Base-by-base conservation (phyloP, 78 protist species). In the slime mould (Dictyostelium discoideum) region DNA sequence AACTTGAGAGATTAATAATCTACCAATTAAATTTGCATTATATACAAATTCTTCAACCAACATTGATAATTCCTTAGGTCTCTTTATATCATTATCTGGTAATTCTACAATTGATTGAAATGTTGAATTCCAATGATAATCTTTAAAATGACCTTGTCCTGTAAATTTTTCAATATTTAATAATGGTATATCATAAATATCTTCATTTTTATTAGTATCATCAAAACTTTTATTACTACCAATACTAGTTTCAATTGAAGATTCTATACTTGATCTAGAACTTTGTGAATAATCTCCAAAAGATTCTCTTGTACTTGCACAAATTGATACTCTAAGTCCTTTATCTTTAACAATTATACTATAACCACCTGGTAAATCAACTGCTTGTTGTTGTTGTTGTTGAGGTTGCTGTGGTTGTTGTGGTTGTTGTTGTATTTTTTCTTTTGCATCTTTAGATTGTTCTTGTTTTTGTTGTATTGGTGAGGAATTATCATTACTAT, bases 1-100 rank as follows among this genome's bases (percentile, higher is more conserved):
- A n/a, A 67, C 22, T 78, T 94, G 94, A 13, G 97, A 94, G 13
- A 94, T 94, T 40, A 94, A 87, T n/a, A 94, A 48, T 39, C 88
- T 94, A 39, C 97, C 97, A 78, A 88, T 87, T 54, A 82, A 67
- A 57, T 94, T 57, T 40, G 97, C 97, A 78, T 74, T 57, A 42
- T 87, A 82, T 16, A 94, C 94, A 90, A 94, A 94, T 69, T 94
- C 87, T 63, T 82, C 76, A 3, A 86, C 77, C 22, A 81, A 24
- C 20, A 39, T 89, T 63, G 87, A 82, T 10, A 89, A 80, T 65
- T 26, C 50, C 73, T 72, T 63, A 44, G 54, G 74, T 82, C 73
- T 89, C 4, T 65, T 60, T 50, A 29, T 24, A 72, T 57, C 86
- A 14, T 74, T 42, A 44, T 80, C 85, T 13, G 72, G 65, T 37